phyloP scores from a whole-genome alignment of 2,329 filamentous ascomycete species.

The Arthrobotrys conoides region DNA sequence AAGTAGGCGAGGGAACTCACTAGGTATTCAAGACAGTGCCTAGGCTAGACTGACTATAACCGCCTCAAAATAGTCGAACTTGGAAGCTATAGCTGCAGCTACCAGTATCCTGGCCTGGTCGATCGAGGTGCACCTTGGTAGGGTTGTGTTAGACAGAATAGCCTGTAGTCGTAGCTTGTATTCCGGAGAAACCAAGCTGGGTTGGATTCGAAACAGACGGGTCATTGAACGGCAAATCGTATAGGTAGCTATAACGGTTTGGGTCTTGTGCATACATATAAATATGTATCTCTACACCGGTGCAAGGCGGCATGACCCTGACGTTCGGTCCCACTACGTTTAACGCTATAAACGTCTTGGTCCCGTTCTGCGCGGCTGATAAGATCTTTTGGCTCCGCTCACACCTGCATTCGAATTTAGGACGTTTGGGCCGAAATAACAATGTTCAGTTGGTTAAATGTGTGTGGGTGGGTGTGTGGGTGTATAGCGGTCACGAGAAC shows the following conservation, averaged over 20 bases:
- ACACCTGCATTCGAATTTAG: conserved; percentile 20
- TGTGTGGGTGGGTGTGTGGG: not conserved
- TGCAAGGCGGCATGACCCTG: conserved; percentile 41
- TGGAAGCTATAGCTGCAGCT: conserved; percentile 40
- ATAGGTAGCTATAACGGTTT: conserved; percentile 33
- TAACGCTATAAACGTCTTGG: conserved; percentile 46
- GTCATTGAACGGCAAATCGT: conserved; percentile 34
- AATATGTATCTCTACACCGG: conserved; percentile 17
- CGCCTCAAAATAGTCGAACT: conserved; percentile 33
- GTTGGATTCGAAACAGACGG: conserved; percentile 26
- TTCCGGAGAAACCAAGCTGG: conserved; percentile 12
- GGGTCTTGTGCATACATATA: conserved; percentile 30
- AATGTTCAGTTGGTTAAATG: conserved; percentile 25
- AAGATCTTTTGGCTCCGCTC: conserved; percentile 43
- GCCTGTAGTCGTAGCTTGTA: conserved; percentile 20
- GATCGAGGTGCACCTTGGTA: conserved; percentile 25
- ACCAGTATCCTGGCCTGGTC: conserved; percentile 1
- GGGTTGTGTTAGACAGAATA: conserved; percentile 34
- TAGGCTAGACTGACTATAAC: conserved; percentile 36
- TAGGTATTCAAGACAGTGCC: conserved; percentile 39
- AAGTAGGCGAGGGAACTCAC: conserved; percentile 40
- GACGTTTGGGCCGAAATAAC: conserved; percentile 23
- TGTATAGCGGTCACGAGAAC: conserved; percentile 36
- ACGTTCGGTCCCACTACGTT: conserved; percentile 37
- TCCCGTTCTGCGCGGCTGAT: conserved; percentile 55